Evolutionary conservation across 805 yeast genomes (phyloP).

Genomic region (Metschnikowia baotianmanensis): DNA sequence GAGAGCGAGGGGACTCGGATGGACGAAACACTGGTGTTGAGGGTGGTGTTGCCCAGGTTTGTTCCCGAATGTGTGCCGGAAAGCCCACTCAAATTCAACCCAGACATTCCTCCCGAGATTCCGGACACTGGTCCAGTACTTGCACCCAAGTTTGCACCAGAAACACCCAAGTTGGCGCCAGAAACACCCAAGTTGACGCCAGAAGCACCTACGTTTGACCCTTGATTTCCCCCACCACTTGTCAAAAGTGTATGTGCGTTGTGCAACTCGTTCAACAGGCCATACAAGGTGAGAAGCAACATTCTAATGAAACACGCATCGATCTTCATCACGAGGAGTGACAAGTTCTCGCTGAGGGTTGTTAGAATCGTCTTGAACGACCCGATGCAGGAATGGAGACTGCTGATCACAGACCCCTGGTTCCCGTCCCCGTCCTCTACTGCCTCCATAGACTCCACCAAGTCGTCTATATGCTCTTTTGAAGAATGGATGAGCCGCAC

Average conservation of each 20-base stretch:
- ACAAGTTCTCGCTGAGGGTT: slow-evolving; percentile 47
- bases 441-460: slow-evolving; percentile 56
- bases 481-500: slow-evolving; percentile 50
- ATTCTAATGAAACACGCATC: slow-evolving; percentile 57
- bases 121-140: too few species aligned
- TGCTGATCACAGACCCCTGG: slow-evolving; percentile 28
- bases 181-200: too few species aligned
- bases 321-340: slow-evolving; percentile 49
- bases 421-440: slow-evolving; percentile 36
- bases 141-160: too few species aligned
- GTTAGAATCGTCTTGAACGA: slow-evolving; percentile 53
- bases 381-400: slow-evolving; percentile 35
- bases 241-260: slow-evolving; percentile 56
- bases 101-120: too few species aligned
- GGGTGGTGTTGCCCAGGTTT: too few species aligned
- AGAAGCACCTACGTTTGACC: too few species aligned
- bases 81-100: too few species aligned
- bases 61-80: too few species aligned
- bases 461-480: slow-evolving; percentile 52
- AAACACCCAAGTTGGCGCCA: too few species aligned
- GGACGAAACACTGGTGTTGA: background rate
- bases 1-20: background rate
- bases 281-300: slow-evolving; percentile 37
- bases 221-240: too few species aligned
- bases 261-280: slow-evolving; percentile 62